Base-by-base conservation (phyloP, 2,329 filamentous ascomycete species). In the Juglanconis oblonga region DNA sequence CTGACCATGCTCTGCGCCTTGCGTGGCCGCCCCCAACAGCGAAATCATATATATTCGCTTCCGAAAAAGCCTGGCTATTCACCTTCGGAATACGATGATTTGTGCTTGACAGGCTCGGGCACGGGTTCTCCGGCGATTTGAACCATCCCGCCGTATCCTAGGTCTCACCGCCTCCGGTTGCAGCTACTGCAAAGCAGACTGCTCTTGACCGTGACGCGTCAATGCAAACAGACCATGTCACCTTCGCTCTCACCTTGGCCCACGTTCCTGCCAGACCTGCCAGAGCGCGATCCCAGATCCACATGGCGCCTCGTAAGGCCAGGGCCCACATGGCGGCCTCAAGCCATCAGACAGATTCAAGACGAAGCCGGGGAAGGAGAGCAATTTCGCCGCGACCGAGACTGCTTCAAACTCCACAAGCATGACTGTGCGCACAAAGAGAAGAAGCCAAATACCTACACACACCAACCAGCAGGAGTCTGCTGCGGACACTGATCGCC, bases 241-340 rank as follows among this genome's bases (percentile, higher is more conserved):
- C 60, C 40, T 61, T 66, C 38, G 48, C 59, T 50, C 51, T 67
- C 47, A 58, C 54, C 50, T 62, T 64, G 60, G 44, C 50, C 52
- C 44, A 49, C 52, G 36, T 64, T 62, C 51, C 64, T 58, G 36
- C 29, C 47, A 32, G 44, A 42, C 7, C 55, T 61, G n/a, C n/a
- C n/a, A n/a, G n/a, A n/a, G n/a, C n/a, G n/a, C 35, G 54, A 59
- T 17, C 59, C 59, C 55, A 51, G 38, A 40, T 47, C 36, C 51
- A 58, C 40, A 55, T 52, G 17, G 53, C 40, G 44, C 51, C 52
- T 55, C 47, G 54, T 58, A 57, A 52, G 60, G 52, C 52, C 47
- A 7, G 38, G 24, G 5, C 24, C 45, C 3, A 31, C 11, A 29
- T 7, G 45, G 45, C 45, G 5, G 17, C 45, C 45, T 48, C 14